Evolutionary conservation across 345 rosid species (phyloP).

Genomic region (Eutrema heterophyllum): DNA sequence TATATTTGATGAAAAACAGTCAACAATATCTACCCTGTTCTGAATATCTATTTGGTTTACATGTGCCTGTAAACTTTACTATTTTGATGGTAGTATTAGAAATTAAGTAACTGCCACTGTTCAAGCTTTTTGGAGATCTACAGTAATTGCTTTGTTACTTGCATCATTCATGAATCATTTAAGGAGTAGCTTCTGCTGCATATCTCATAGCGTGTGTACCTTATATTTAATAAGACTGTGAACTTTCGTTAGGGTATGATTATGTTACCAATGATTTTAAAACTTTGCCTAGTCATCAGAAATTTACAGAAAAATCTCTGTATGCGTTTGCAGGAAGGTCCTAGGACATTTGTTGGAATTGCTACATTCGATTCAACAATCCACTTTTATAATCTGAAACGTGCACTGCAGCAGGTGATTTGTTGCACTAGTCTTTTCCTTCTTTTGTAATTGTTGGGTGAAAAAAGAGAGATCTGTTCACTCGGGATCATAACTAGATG

Average conservation of each 20-base stretch:
- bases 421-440: conserved; percentile 10
- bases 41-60: neutral
- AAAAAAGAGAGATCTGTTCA: neutral
- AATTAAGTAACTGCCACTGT: neutral
- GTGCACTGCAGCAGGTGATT: conserved; percentile 85
- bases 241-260: neutral
- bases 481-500: neutral
- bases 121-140: neutral
- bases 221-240: conserved; percentile 1
- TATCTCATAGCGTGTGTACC: conserved; percentile 6
- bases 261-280: neutral
- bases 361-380: conserved; percentile 97
- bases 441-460: conserved; percentile 3
- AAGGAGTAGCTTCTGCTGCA: neutral
- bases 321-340: conserved; percentile 75
- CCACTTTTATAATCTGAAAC: conserved; percentile 90
- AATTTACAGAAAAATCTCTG: neutral
- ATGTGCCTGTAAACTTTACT: neutral
- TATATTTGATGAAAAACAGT: neutral
- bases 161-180: conserved; percentile 5
- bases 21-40: neutral
- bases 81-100: neutral
- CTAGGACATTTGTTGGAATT: conserved; percentile 91
- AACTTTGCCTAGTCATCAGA: neutral
- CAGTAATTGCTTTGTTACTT: conserved; percentile 6